Evolutionary conservation across 75 land plant species (phyloP), one percentile per base, ranked within the genome.

Genomic region (Picea sitchensis): DNA sequence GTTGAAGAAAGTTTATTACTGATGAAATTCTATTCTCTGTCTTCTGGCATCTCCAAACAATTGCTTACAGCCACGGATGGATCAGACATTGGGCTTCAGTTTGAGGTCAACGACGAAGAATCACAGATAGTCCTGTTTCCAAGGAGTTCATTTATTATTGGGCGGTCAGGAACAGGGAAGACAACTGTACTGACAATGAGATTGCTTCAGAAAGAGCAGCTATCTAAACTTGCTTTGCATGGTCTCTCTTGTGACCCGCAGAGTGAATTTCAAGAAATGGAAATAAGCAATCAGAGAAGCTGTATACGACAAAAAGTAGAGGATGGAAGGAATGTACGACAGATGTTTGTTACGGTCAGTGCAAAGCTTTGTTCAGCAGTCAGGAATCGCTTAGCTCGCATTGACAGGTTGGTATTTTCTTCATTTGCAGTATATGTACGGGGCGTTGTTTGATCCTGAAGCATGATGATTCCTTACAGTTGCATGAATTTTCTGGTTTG

Each of bases 81-180:
- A 26, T 79, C 65, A 38, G 86, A 91, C 51, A 32, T 91, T 58
- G 91, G 87, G 58, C 80, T 90, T 11, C 94, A 90, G 38, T 92
- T 92, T 83, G 94, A 90, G 75, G 83, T 92, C 6, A 88, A 82
- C 54, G 88, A 91, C 47, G 63, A 91, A 75, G 93, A 93, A 81
- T 31, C 79, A 41, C 80, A 83, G 36, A 83, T 87, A 58, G 82
- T 93, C 18, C 34, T 79, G 60, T 87, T 74, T 47, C 87, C 76
- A 30, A 56, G 47, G 54, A 93, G 91, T 80, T 72, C 80, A 3
- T 93, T 93, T 79, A 72, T 93, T 34, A 62, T 91, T 58, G 95
- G 95, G 15, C 76, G 95, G 65, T 91, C 95, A 1, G 95, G 95
- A 2, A 93, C 95, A 13, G 95, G 95, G 14, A 93, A 93, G 73